Evolutionary conservation across 1,284 basidiomycete genomes (phyloP), one percentile per base, ranked within the genome.

Genomic region (Ustilago hordei): DNA sequence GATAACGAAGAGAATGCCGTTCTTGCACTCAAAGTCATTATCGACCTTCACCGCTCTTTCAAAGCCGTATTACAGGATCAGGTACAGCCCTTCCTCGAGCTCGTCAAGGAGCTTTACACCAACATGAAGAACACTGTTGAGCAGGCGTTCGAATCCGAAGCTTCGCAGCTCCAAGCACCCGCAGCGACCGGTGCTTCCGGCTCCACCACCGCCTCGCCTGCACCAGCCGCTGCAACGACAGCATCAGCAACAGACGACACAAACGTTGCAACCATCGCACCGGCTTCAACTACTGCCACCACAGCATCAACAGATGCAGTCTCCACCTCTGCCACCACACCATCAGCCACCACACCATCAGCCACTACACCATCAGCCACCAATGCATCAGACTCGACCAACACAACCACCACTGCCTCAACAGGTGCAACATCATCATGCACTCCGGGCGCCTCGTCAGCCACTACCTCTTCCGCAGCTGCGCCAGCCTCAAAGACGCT

Each of bases 1-100:
- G 98, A 99, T 88, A 98, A 97, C 84, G 97, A 99, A 87, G 97
- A 99, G 84, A 97, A 95, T 83, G 97, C 93, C 2, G 90, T 93
- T 36, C 90, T 92, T 3, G 94, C 92, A 63, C 94, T 96, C 89
- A 99, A 99, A 87, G 93, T 92, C 67, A 90, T 97, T 81, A 92
- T 95, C 71, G 97, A 99, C 87, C 81, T 89, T 64, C 86, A 87
- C 76, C 83, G 87, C 39, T 81, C 84, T 60, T 87, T 86, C 83
- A 88, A 87, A 76, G 77, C 75, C 3, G 73, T 82, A n/a, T 91
- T 92, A 11, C 94, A 95, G 80, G 91, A 93, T 7, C 90, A 91
- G 64, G 90, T 95, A 47, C 88, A 90, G 69, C 92, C 94, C 55
- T 95, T 97, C 87, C 90, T 96, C 71, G 89, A 91, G 70, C 86